phyloP scores from a whole-genome alignment of 257 asterid species.

The Rehmannia glutinosa region DNA sequence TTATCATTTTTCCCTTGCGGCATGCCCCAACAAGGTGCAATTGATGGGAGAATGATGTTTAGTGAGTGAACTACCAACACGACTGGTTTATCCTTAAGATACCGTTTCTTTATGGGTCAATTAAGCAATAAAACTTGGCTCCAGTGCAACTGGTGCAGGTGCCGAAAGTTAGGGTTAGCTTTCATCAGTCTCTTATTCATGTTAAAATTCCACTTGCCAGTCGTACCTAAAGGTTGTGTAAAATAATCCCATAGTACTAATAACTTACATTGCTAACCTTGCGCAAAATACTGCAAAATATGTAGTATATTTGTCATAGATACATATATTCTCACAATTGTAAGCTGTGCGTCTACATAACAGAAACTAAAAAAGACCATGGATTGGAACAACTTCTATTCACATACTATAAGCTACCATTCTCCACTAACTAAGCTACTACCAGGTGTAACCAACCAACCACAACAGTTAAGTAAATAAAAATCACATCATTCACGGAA shows the following conservation, averaged over 20 bases:
- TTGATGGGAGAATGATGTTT: neutral
- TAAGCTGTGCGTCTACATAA: neutral
- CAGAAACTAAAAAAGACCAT: neutral
- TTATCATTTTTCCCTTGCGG: neutral
- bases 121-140: neutral
- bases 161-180: neutral
- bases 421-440: neutral
- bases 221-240: neutral
- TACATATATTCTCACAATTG: neutral
- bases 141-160: neutral
- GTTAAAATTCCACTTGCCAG: neutral
- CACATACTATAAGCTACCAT: neutral
- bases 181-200: neutral
- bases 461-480: no score
- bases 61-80: neutral
- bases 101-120: neutral
- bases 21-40: neutral
- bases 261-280: neutral
- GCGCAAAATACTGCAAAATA: neutral
- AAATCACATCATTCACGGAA: neutral
- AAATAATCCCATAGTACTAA: neutral
- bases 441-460: neutral
- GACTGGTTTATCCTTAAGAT: neutral
- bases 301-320: neutral
- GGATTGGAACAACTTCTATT: neutral